Conservation (phyloP, 768 basidiomycete genomes). For the Hericium erinaceus region DNA sequence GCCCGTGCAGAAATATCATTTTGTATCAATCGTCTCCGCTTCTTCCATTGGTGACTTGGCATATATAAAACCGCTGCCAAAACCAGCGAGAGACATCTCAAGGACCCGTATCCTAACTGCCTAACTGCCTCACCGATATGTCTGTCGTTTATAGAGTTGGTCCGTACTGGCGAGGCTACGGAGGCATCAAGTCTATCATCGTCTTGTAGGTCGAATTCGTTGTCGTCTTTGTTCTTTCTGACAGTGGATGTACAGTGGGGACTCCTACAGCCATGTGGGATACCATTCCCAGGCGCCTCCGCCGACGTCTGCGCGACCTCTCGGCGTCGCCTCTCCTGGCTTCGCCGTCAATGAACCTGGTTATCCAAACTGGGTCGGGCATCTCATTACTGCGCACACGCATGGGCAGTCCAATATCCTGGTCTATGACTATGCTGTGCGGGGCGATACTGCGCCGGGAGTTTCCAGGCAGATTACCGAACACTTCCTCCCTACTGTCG, state of each 20-base stretch:
- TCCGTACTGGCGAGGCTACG: constrained; percentile 25
- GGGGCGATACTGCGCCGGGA: constrained; percentile 38
- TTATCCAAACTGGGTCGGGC: constrained; percentile 55
- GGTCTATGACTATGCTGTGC: constrained; percentile 49
- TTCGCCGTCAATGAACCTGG: constrained; percentile 35
- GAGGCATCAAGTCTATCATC: constrained; percentile 33
- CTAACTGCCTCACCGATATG: no score
- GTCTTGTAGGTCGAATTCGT: constrained; percentile 37
- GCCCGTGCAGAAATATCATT: no score
- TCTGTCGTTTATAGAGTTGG: neutral
- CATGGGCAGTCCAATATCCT: constrained; percentile 27
- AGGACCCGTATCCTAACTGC: no score
- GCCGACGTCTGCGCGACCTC: constrained; percentile 33
- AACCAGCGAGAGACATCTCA: no score
- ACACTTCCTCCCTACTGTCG: constrained; percentile 28
- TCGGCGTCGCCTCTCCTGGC: constrained; percentile 44
- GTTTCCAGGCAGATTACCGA: constrained; percentile 31
- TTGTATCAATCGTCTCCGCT: no score
- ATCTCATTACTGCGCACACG: constrained; percentile 33
- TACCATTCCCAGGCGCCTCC: constrained; percentile 12
- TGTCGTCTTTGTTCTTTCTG: neutral
- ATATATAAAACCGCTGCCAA: no score
- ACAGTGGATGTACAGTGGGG: constrained; percentile 36
- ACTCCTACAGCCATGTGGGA: constrained; percentile 43
- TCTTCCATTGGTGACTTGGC: no score